Conservation (phyloP, 176 grass and related monocot species). For the Pharus latifolius region DNA sequence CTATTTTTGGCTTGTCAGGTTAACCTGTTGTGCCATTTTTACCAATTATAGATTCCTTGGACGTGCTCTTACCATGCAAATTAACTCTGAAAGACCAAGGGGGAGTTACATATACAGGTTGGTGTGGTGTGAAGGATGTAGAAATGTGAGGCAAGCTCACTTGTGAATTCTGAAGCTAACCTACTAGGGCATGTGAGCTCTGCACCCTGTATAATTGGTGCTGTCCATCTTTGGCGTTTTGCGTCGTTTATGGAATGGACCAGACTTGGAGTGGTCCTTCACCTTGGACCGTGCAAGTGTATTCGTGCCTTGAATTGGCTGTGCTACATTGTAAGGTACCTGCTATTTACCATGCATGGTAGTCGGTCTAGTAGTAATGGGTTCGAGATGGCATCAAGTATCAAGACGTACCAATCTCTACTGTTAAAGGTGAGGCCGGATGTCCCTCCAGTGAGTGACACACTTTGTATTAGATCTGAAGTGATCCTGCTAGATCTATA, state of each 20-base stretch:
- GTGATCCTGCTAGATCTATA: background rate
- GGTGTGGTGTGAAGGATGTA: background rate
- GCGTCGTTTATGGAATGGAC: background rate
- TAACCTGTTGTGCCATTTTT: background rate
- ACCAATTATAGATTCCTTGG: background rate
- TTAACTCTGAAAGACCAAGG: too few species aligned
- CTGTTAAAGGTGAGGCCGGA: too few species aligned
- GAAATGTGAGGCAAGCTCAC: background rate
- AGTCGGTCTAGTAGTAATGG: background rate
- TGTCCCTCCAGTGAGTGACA: background rate
- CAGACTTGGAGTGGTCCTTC: background rate
- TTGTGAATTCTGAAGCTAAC: background rate
- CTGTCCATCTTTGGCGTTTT: background rate
- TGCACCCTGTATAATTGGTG: background rate
- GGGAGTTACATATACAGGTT: background rate
- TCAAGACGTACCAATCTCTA: background rate
- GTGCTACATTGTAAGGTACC: background rate
- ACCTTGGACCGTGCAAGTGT: background rate
- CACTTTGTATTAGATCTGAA: background rate
- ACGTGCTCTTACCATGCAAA: background rate
- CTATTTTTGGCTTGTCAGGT: slow-evolving; percentile 1
- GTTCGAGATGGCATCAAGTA: background rate
- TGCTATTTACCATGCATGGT: background rate
- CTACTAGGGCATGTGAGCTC: slow-evolving; percentile 30
- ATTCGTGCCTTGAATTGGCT: background rate